Evolutionary conservation across 2,329 filamentous ascomycete species (phyloP), one percentile per base, ranked within the genome.

Genomic region (Conoideocrella luteorostrata): DNA sequence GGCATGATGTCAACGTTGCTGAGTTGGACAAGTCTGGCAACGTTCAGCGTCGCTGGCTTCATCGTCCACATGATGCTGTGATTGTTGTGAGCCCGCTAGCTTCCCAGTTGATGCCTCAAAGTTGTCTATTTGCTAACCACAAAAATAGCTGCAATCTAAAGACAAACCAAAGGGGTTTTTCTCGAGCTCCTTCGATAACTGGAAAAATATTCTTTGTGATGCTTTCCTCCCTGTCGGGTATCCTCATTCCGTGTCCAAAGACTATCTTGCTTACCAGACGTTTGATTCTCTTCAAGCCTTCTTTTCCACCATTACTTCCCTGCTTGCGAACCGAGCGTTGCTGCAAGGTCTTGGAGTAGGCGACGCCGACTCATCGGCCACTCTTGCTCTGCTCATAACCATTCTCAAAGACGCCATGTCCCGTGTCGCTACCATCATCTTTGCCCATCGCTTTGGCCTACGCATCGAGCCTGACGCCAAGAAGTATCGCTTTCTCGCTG

Each of bases 381-480:
- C 88, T 0, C 80, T 80, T 10, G 89, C 88, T 1, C 74, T 95
- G 32, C 77, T 95, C 10, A 77, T 95, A 40, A 88, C 86, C 23
- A 84, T 95, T 49, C 69, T 93, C 9, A 88, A 93, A 51, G 86
- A 93, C 52, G 85, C 82, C 40, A 84, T 86, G 48, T 88, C 87
- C 7, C 80, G 88, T 6, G 67, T 95, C 21, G 86, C 87, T 1
- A 95, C 89, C 0, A 95, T 95, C 47, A 64, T 87, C 9, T 95
- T 95, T 61, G 90, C 89, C 1, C 83, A 94, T 61, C 76, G 80
- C 34, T 81, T 91, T 46, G 88, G 89, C 29, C 85, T 85, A 36
- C 78, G 86, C 24, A 84, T 95, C 38, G 88, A 94, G 62, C 87
- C 88, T 2, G 89, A 96, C 60, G 91, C 87, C 69, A 96, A 96